Base-by-base conservation (phyloP, 345 rosid species). In the Odontarrhena argentea region DNA sequence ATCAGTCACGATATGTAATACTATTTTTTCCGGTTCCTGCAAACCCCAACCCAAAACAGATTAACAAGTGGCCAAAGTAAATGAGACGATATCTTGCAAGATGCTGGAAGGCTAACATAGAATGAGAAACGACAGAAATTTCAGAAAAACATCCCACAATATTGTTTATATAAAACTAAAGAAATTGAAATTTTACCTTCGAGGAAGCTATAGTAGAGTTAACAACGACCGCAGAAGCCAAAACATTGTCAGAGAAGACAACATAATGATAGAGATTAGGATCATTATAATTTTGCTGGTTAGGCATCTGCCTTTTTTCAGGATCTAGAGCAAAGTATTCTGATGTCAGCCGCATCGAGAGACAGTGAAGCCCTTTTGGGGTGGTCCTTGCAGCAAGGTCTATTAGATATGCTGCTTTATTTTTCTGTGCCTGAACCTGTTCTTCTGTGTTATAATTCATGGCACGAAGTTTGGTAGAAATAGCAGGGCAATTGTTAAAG, bases 291-390 rank as follows among this genome's bases (percentile, higher is more conserved):
- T 76, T 80, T 44, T 84, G 76, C 71, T 80, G 86, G 78, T 85
- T 77, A 65, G 85, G 83, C 71, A 93, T 71, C 84, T 66, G 85
- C 70, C 95, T 90, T 61, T 83, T 81, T 49, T 86, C 88, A 36
- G 89, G 82, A 38, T 83, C 79, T 40, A 85, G 62, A 70, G 85
- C 63, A 76, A 83, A 83, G 56, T 87, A 87, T 76, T 85, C 91
- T 35, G 96, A 75, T 22, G 97, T 91, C 79, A 95, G 67, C 75
- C 82, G 88, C 86, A 95, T 84, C 66, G 92, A 83, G 36, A 95
- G 89, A 80, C 97, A 95, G 73, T 91, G 96, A 74, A 86, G 86
- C 64, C 97, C 93, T 85, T 95, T 95, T 9, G 96, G 93, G 25
- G 89, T 89, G 43, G 89, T 89, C 78, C 88, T 82, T 48, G 92